Evolutionary conservation across 208 protist genomes (phyloP).

Genomic region (Angomonas ambiguus): DNA sequence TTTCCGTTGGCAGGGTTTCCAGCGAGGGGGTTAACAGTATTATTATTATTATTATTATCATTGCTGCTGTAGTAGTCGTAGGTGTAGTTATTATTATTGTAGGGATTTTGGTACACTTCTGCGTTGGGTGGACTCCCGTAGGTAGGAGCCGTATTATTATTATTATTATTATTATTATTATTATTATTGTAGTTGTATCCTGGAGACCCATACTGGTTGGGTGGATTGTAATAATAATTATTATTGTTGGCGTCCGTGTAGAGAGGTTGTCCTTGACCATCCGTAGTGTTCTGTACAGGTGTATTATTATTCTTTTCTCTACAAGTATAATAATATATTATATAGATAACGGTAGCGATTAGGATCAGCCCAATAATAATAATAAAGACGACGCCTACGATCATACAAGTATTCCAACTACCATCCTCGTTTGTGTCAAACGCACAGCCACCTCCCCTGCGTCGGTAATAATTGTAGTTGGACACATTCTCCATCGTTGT

Average conservation of each 20-base stretch:
- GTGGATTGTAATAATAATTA: not conserved
- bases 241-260: not conserved
- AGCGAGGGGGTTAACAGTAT: not conserved
- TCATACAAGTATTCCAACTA: constrained; percentile 1
- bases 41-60: not conserved
- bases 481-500: not conserved
- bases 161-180: not conserved
- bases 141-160: no score
- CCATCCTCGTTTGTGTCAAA: not conserved
- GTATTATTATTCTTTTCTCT: no score
- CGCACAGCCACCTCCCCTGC: not conserved
- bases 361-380: not conserved
- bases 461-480: not conserved
- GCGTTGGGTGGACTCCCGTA: no score
- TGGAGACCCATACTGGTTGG: not conserved
- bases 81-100: not conserved
- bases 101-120: no score
- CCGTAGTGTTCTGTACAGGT: no score
- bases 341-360: not conserved
- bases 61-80: not conserved
- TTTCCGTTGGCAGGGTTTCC: not conserved
- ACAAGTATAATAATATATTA: not conserved
- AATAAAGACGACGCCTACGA: not conserved
- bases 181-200: not conserved
- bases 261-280: not conserved